Conservation (phyloP, 148 eudicot species). For the Rhododendron mucronatum region DNA sequence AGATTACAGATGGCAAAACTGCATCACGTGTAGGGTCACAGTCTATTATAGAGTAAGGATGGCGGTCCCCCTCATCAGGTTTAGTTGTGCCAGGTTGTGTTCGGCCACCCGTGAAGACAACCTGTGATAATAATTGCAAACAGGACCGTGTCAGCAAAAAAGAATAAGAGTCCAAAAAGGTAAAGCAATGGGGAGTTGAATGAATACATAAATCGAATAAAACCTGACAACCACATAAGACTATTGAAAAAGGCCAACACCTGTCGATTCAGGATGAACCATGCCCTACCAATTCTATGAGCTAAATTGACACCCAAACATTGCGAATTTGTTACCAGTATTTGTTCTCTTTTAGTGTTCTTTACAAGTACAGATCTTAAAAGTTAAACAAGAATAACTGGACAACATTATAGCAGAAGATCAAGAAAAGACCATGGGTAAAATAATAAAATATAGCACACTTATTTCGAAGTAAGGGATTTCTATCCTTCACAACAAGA, state of each 20-base stretch:
- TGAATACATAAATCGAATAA: background rate
- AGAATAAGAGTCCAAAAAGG: background rate
- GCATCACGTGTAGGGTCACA: conserved; percentile 86
- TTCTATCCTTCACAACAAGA: background rate
- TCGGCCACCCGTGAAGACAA: conserved; percentile 86
- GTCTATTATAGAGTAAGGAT: conserved; percentile 79
- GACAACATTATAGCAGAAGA: background rate
- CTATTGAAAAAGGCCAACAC: background rate
- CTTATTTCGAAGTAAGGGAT: background rate
- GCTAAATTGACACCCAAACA: background rate
- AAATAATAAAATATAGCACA: background rate
- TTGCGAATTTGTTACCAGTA: background rate
- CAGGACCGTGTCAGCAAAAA: background rate
- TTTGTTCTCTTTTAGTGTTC: background rate
- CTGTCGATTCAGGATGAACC: background rate
- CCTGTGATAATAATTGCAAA: conserved; percentile 37
- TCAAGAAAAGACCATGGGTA: background rate
- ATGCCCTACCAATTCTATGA: background rate
- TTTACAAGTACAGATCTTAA: too few relatives aligned
- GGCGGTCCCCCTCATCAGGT: conserved; percentile 98
- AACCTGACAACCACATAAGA: background rate
- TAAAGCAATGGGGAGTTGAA: background rate
- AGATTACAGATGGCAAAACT: conserved; percentile 86
- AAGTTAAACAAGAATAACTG: background rate
- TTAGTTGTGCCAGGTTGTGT: conserved; percentile 98